A percentile compares a stretch with the other conserved stretches of the same genome.
These are phyloP conservation scores for Phytophthora ohioensis DNA, from an alignment of 352 stramenopile genomes.

Conservation along the genomic window DNA sequence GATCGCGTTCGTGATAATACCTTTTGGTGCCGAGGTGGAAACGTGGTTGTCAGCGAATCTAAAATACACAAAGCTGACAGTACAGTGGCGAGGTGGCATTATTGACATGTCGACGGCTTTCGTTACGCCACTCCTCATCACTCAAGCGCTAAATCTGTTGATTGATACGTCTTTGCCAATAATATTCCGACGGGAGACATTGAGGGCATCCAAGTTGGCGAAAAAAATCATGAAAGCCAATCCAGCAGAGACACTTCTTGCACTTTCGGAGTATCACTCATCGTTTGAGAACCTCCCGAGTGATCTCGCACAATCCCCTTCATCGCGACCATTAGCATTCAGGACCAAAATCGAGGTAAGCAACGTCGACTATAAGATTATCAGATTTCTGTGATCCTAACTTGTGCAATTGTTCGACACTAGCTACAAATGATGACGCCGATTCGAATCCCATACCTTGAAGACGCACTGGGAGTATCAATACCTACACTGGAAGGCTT, in stretches of 20 bases:
- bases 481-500: slow-evolving; percentile 86
- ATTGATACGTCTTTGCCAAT: slow-evolving; percentile 85
- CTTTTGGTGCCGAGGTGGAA: slow-evolving; percentile 83
- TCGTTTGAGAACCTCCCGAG: slow-evolving; percentile 74
- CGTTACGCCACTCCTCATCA: slow-evolving; percentile 87
- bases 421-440: slow-evolving; percentile 91
- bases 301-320: slow-evolving; percentile 36
- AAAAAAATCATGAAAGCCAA: slow-evolving; percentile 86
- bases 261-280: slow-evolving; percentile 84
- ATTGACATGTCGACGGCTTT: slow-evolving; percentile 91
- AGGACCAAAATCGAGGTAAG: slow-evolving; percentile 86
- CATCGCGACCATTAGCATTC: slow-evolving; percentile 60
- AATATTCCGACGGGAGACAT: slow-evolving; percentile 64
- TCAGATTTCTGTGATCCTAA: not conserved
- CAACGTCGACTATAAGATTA: not conserved
- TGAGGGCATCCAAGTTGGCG: slow-evolving; percentile 81
- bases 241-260: slow-evolving; percentile 80
- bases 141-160: slow-evolving; percentile 84
- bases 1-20: slow-evolving; percentile 89
- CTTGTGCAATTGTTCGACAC: not conserved
- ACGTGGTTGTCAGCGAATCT: slow-evolving; percentile 83
- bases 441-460: slow-evolving; percentile 89
- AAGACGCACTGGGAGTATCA: slow-evolving; percentile 73
- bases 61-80: slow-evolving; percentile 83
- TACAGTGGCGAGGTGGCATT: slow-evolving; percentile 83